Percentiles rank a stretch among this genome's conserved stretches.
phyloP scores from a whole-genome alignment of 2,329 filamentous ascomycete species.

The Aspergillus candidus region DNA sequence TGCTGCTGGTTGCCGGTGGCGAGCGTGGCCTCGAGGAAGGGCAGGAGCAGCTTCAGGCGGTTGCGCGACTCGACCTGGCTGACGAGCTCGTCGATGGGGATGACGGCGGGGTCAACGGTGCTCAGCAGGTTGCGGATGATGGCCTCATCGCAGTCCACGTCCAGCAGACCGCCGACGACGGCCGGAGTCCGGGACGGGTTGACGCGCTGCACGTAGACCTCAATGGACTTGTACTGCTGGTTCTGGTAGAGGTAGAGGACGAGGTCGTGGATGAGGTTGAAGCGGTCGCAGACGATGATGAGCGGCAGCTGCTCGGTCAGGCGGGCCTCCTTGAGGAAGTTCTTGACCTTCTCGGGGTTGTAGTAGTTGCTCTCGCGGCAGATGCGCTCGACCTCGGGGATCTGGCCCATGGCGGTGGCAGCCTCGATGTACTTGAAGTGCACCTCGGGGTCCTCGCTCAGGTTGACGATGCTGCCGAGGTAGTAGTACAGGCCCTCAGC shows the following conservation, averaged over 20 bases:
- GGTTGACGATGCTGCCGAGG: slow-evolving; percentile 93
- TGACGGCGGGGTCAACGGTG: slow-evolving; percentile 75
- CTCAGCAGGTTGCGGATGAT: slow-evolving; percentile 89
- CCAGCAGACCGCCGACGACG: slow-evolving; percentile 85
- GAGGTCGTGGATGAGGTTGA: slow-evolving; percentile 96
- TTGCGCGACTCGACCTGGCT: slow-evolving; percentile 93
- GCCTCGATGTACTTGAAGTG: slow-evolving; percentile 99
- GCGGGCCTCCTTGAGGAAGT: slow-evolving; percentile 95
- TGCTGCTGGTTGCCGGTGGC: slow-evolving; percentile 90
- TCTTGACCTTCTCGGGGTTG: slow-evolving; percentile 95
- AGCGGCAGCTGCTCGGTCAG: slow-evolving; percentile 88
- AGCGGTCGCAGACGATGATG: slow-evolving; percentile 98
- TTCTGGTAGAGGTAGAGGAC: slow-evolving; percentile 97
- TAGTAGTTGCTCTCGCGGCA: slow-evolving; percentile 88
- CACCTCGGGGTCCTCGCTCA: slow-evolving; percentile 90
- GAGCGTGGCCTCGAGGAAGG: slow-evolving; percentile 90
- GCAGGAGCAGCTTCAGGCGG: slow-evolving; percentile 86
- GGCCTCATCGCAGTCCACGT: slow-evolving; percentile 93
- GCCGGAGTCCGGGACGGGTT: slow-evolving; percentile 87
- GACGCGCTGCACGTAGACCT: slow-evolving; percentile 94
- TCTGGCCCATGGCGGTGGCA: slow-evolving; percentile 85
- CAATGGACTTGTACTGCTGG: slow-evolving; percentile 98
- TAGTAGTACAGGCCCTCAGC: slow-evolving; percentile 97
- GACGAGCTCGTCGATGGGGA: slow-evolving; percentile 92
- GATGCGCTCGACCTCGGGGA: slow-evolving; percentile 94